Evolutionary conservation across 306 rosid species (phyloP), one percentile per base, ranked within the genome.

Genomic region (Corylus avellana): DNA sequence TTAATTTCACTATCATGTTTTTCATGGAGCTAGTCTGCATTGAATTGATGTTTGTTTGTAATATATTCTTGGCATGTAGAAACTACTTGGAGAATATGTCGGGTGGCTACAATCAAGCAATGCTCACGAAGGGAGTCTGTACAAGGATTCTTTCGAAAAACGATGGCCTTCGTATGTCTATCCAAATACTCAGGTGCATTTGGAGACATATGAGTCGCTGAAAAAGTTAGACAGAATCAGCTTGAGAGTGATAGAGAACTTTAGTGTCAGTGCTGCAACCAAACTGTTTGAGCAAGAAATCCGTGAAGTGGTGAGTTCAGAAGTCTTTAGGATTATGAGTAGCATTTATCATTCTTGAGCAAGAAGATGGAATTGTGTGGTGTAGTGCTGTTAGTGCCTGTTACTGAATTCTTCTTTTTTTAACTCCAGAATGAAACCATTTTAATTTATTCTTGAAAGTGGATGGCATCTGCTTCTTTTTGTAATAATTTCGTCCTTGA

Each of bases 251-350:
- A 84, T 93, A 56, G 87, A 83, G 84, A 86, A 82, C 81, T 92
- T 93, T 84, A 88, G 92, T 82, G 81, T 89, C 27, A 81, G 78
- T 79, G 94, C 94, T 82, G 94, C 91, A 77, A 88, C 97, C 77
- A 90, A 90, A 75, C 79, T 85, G 78, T 91, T 88, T 82, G 98
- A 93, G 73, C 87, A 85, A 84, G 97, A 93, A 89, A 85, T 95
- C 62, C 92, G 92, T 17, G 94, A 89, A 84, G 89, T 77, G 89
- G 98, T 93, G 85, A 88, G 94, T 63, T 85, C 29, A 70, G 35
- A 67, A 78, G 22, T 77, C 74, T 59, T 57, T 50, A 49, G 59
- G 59, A 75, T 63, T 77, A 63, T 27, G 64, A 49, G 46, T 47
- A 44, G 68, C 44, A 73, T 22, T 79, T 46, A n/a, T 73, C 67